phyloP scores from a whole-genome alignment of 495 filamentous ascomycete genomes.

The Hypomontagnella monticulosa region DNA sequence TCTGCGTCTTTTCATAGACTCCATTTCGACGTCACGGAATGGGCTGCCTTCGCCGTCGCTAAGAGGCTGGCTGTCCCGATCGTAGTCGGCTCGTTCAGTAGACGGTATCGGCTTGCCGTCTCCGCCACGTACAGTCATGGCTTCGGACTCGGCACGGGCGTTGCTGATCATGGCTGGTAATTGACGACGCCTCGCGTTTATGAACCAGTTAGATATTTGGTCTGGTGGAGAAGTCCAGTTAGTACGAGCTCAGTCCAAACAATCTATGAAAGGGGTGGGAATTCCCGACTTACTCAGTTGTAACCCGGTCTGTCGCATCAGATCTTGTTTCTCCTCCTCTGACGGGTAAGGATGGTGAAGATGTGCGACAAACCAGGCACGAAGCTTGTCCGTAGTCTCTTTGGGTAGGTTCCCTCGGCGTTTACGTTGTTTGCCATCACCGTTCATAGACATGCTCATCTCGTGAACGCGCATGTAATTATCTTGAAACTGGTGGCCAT shows the following conservation, averaged over 20 bases:
- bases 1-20: slow-evolving; percentile 25
- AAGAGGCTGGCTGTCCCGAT: slow-evolving; percentile 37
- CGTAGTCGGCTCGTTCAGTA: slow-evolving; percentile 44
- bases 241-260: slow-evolving; percentile 2
- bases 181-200: slow-evolving; percentile 85
- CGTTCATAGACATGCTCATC: slow-evolving; percentile 42
- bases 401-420: slow-evolving; percentile 85
- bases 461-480: slow-evolving; percentile 43
- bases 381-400: slow-evolving; percentile 80
- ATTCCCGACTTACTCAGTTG: slow-evolving; percentile 75
- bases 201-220: slow-evolving; percentile 96
- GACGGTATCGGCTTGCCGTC: slow-evolving; percentile 36
- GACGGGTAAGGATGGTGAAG: slow-evolving; percentile 85
- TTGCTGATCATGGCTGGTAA: slow-evolving; percentile 72
- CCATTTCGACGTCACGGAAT: slow-evolving; percentile 45
- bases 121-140: slow-evolving; percentile 37
- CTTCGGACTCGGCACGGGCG: slow-evolving; percentile 54
- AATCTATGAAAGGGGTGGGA: too few species aligned
- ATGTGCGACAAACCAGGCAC: slow-evolving; percentile 82
- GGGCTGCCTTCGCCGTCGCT: slow-evolving; percentile 53
- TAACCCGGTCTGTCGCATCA: slow-evolving; percentile 79
- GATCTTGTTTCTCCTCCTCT: slow-evolving; percentile 87
- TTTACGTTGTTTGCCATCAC: slow-evolving; percentile 67
- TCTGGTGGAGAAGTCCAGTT: slow-evolving; percentile 42
- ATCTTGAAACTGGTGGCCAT: slow-evolving; percentile 43